These are phyloP conservation scores for Trichosporon ovoides DNA, from an alignment of 1,284 basidiomycete genomes.

Conservation along the genomic window DNA sequence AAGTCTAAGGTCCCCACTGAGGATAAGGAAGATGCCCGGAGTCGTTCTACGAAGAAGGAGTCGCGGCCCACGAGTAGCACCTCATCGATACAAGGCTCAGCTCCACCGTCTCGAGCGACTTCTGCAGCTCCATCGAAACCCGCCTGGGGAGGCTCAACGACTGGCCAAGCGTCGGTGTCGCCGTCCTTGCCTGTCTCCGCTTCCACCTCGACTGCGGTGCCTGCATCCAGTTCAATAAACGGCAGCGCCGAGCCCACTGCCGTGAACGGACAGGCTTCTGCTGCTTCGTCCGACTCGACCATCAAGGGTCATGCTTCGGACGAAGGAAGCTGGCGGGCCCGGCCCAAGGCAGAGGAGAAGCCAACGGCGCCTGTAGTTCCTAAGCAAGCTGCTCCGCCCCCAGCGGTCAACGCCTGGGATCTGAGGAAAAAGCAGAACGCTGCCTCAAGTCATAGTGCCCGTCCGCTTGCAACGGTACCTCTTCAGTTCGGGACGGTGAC, in stretches of 20 bases:
- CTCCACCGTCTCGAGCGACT: constrained; percentile 5
- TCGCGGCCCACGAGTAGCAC: constrained; percentile 3
- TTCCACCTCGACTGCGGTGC: neutral
- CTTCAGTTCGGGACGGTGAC: constrained; percentile 15
- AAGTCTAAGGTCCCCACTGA: constrained; percentile 11
- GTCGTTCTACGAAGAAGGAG: constrained; percentile 15
- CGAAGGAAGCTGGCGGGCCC: constrained; percentile 33
- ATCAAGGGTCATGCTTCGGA: constrained; percentile 23
- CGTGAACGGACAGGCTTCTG: neutral
- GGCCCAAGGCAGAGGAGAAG: constrained; percentile 19
- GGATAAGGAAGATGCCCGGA: constrained; percentile 12
- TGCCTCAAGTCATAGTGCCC: neutral
- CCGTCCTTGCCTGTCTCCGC: neutral
- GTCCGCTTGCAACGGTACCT: neutral
- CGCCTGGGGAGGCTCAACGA: constrained; percentile 26
- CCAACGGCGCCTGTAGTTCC: constrained; percentile 10
- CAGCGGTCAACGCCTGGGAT: constrained; percentile 42
- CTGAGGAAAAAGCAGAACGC: constrained; percentile 30
- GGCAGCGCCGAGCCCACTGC: neutral
- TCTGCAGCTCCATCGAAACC: constrained; percentile 20
- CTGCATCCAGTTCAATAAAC: neutral
- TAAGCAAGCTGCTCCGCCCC: constrained; percentile 26
- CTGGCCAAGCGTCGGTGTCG: neutral
- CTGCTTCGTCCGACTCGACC: constrained; percentile 6
- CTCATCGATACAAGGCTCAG: constrained; percentile 1